These are phyloP conservation scores for Aspergillus arachidicola DNA, from an alignment of 2,329 filamentous ascomycete genomes.

Conservation along the genomic window DNA sequence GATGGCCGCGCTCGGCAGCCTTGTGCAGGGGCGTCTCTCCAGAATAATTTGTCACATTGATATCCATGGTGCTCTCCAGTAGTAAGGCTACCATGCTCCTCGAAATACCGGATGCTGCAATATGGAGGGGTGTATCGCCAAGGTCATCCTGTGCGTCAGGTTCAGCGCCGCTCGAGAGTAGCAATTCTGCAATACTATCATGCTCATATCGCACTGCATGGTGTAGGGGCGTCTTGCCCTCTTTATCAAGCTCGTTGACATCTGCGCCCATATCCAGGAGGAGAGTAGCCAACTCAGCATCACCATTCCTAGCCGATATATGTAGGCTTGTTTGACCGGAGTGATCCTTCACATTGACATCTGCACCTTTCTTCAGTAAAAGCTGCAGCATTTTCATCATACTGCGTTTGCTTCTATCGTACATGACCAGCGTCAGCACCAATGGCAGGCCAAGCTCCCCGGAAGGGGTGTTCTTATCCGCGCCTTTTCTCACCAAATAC, in stretches of 20 bases:
- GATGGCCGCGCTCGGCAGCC: conserved; percentile 30
- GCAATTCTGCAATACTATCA: conserved; percentile 26
- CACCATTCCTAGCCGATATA: conserved; percentile 21
- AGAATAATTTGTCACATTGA: conserved; percentile 28
- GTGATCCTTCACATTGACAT: conserved; percentile 24
- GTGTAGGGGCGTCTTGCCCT: conserved; percentile 25
- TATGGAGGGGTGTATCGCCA: conserved; percentile 28
- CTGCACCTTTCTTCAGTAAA: conserved; percentile 27
- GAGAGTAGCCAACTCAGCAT: conserved; percentile 18
- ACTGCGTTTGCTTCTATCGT: conserved; percentile 22
- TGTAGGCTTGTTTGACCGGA: conserved; percentile 24
- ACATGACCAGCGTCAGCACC: conserved; percentile 21
- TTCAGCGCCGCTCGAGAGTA: conserved; percentile 28
- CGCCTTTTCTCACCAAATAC: conserved; percentile 29
- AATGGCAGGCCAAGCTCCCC: conserved; percentile 22
- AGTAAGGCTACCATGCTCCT: conserved; percentile 23
- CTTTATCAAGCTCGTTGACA: conserved; percentile 19
- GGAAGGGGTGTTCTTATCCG: conserved; percentile 23
- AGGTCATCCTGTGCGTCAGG: conserved; percentile 26
- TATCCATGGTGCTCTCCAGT: conserved; percentile 26
- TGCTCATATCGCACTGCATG: conserved; percentile 25
- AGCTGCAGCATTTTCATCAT: conserved; percentile 22
- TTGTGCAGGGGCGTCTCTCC: conserved; percentile 33
- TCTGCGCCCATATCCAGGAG: conserved; percentile 20
- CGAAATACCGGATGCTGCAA: conserved; percentile 22